Evolutionary conservation across 1,284 basidiomycete genomes (phyloP).

Genomic region (Wolfiporia cocos): DNA sequence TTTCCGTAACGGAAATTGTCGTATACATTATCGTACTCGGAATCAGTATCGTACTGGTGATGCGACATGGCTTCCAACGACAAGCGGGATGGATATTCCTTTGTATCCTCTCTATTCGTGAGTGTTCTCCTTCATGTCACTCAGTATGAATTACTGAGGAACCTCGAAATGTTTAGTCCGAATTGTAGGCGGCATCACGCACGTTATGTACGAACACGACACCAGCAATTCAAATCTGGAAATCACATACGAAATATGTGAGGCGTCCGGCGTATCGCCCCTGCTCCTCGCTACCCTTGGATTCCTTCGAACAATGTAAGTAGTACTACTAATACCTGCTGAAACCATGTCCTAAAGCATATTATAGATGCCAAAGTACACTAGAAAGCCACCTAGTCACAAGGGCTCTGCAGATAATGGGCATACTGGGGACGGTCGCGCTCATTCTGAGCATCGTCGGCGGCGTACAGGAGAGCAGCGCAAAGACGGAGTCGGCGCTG

Average conservation of each 20-base stretch:
- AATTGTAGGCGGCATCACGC: constrained; percentile 46
- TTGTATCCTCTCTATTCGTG: constrained; percentile 36
- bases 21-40: constrained; percentile 11
- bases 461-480: constrained; percentile 14
- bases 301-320: constrained; percentile 55
- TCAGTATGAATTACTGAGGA: neutral
- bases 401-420: constrained; percentile 31
- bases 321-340: constrained; percentile 3
- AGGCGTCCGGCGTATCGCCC: constrained; percentile 45
- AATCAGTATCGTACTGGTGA: constrained; percentile 4
- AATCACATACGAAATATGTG: constrained; percentile 45
- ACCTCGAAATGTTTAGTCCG: too few relatives aligned
- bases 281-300: constrained; percentile 53
- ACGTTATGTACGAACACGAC: constrained; percentile 42
- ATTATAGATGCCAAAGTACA: constrained; percentile 23
- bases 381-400: constrained; percentile 13
- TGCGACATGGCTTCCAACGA: constrained; percentile 9
- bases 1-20: constrained; percentile 10
- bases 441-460: constrained; percentile 46
- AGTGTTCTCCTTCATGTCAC: constrained; percentile 16
- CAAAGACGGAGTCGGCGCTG: constrained; percentile 7
- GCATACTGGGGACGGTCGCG: constrained; percentile 35
- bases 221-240: constrained; percentile 36
- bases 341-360: constrained; percentile 14
- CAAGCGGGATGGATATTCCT: constrained; percentile 10